These are phyloP conservation scores for Tulasnella sp. DNA, from an alignment of 768 basidiomycete species.

Conservation along the genomic window DNA sequence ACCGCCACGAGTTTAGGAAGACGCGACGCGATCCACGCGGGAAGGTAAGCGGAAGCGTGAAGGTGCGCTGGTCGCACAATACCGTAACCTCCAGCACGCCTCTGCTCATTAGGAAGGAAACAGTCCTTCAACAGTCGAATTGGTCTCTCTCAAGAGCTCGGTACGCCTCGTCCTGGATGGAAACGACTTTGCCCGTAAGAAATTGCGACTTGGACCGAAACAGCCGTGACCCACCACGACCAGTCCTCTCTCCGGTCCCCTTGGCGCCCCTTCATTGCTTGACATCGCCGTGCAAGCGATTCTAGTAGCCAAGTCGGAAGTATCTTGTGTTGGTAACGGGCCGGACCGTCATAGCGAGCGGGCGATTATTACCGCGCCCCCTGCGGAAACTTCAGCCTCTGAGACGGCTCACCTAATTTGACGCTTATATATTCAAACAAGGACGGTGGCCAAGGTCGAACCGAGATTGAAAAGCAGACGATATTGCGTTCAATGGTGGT, in stretches of 20 bases:
- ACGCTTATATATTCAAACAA: too few species aligned
- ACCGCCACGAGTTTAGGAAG: background rate
- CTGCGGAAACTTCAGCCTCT: too few species aligned
- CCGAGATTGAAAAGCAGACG: too few species aligned
- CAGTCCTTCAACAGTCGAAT: background rate
- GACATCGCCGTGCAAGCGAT: background rate
- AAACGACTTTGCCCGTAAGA: background rate
- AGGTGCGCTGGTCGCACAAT: background rate
- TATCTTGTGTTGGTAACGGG: too few species aligned
- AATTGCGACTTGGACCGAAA: background rate
- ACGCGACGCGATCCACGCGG: background rate
- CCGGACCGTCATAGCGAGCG: too few species aligned
- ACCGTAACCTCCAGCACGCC: background rate
- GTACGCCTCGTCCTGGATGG: background rate
- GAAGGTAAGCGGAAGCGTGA: background rate
- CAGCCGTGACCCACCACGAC: background rate
- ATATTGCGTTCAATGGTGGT: too few species aligned
- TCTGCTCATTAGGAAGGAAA: background rate
- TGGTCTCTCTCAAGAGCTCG: background rate
- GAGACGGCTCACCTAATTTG: too few species aligned
- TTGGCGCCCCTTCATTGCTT: background rate
- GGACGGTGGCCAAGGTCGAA: too few species aligned
- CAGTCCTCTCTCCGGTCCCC: background rate
- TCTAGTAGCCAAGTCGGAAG: background rate
- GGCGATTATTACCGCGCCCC: too few species aligned